Conservation (phyloP, 805 yeast genomes). For the Sungouiozyma ichnusensis region DNA sequence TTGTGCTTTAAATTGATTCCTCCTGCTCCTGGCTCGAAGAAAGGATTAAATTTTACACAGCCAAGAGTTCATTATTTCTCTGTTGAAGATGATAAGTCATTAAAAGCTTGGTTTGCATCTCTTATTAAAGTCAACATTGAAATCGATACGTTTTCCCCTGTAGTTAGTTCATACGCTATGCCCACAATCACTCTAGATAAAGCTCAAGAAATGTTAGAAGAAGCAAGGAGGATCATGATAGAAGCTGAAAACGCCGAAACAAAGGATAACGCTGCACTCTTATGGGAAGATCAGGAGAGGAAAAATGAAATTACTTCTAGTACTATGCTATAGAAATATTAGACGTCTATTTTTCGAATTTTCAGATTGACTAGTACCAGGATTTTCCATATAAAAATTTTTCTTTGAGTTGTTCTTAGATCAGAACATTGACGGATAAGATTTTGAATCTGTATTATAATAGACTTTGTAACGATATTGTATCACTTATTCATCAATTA, state of each 20-base stretch:
- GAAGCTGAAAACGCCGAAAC: conserved; percentile 30
- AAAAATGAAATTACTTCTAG: conserved; percentile 3
- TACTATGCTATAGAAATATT: not conserved
- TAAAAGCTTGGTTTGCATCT: conserved; percentile 91
- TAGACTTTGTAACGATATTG: no score
- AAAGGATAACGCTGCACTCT: conserved; percentile 23
- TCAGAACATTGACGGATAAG: no score
- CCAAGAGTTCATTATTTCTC: conserved; percentile 95
- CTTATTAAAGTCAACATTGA: conserved; percentile 93
- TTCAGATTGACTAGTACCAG: conserved; percentile 2
- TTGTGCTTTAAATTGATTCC: conserved; percentile 88
- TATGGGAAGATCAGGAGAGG: conserved; percentile 24
- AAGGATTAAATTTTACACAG: conserved; percentile 91
- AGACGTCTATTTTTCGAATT: not conserved
- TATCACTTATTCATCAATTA: no score
- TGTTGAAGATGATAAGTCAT: conserved; percentile 79
- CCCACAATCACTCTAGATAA: conserved; percentile 81
- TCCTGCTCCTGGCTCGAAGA: conserved; percentile 93
- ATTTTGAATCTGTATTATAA: no score
- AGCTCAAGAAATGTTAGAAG: conserved; percentile 78
- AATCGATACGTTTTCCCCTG: conserved; percentile 84
- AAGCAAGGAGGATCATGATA: conserved; percentile 69
- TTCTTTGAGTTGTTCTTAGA: no score
- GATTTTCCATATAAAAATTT: no score
- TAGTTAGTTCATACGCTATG: conserved; percentile 84